Evolutionary conservation across 2,329 filamentous ascomycete species (phyloP).

Genomic region (Trichoderma sp.): DNA sequence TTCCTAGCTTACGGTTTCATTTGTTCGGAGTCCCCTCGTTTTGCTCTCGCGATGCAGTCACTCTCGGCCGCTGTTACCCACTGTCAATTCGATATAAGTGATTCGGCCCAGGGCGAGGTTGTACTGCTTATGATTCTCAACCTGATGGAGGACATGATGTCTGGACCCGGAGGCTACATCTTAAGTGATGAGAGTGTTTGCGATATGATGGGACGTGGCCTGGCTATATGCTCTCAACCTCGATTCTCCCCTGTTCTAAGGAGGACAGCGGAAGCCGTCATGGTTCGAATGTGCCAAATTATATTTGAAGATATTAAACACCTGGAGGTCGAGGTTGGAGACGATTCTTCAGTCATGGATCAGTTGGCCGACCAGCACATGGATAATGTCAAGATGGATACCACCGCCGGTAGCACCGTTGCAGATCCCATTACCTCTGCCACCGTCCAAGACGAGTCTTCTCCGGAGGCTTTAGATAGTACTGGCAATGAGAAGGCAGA

Average conservation of each 20-base stretch:
- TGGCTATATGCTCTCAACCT: constrained; percentile 96
- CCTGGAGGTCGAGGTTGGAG: constrained; percentile 74
- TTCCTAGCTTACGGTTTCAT: constrained; percentile 96
- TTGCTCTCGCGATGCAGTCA: constrained; percentile 90
- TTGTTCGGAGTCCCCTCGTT: constrained; percentile 78
- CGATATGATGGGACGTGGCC: constrained; percentile 97
- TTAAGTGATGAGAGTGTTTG: constrained; percentile 98
- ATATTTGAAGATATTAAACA: constrained; percentile 94
- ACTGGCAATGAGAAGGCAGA: background rate
- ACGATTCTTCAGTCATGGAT: constrained; percentile 68
- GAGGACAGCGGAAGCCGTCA: constrained; percentile 90
- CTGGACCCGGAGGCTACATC: constrained; percentile 86
- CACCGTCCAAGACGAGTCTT: constrained; percentile 16
- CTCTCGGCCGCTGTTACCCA: constrained; percentile 95
- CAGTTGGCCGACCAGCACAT: constrained; percentile 69
- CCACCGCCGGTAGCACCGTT: constrained; percentile 48
- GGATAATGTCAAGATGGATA: constrained; percentile 82
- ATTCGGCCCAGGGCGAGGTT: constrained; percentile 92
- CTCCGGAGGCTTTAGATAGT: background rate
- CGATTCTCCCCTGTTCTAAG: constrained; percentile 88
- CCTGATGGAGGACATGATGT: constrained; percentile 98
- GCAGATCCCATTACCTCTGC: constrained; percentile 24
- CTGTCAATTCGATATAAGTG: constrained; percentile 95
- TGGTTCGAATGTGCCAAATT: constrained; percentile 99
- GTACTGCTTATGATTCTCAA: constrained; percentile 93